These are phyloP conservation scores for Penicillium chermesinum DNA, from an alignment of 495 filamentous ascomycete genomes.

Conservation along the genomic window DNA sequence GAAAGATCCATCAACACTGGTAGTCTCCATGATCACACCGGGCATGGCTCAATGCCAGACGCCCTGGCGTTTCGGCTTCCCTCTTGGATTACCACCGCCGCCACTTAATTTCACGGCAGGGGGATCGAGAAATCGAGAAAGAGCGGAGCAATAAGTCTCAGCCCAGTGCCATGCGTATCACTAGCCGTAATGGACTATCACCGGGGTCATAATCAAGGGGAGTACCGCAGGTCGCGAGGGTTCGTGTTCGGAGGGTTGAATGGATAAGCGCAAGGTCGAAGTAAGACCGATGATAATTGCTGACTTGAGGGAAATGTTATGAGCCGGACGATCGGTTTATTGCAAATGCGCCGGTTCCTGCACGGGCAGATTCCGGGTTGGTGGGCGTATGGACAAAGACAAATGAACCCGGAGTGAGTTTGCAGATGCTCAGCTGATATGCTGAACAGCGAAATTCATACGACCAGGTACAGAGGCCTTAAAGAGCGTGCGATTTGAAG, in stretches of 20 bases:
- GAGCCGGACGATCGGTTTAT: background rate
- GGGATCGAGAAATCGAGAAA: constrained; percentile 19
- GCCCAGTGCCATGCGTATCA: constrained; percentile 30
- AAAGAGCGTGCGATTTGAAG: background rate
- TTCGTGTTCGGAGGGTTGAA: background rate
- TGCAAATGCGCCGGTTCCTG: background rate
- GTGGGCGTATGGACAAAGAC: background rate
- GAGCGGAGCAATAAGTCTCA: constrained; percentile 15
- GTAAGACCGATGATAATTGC: background rate
- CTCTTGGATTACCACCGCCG: background rate
- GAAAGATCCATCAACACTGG: constrained; percentile 27
- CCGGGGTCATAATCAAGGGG: constrained; percentile 25
- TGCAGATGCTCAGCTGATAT: background rate
- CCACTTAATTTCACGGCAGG: background rate
- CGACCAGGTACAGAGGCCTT: background rate
- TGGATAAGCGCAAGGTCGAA: background rate
- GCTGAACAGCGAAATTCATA: background rate
- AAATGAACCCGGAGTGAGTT: background rate
- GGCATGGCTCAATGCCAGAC: constrained; percentile 32
- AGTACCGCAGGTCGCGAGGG: background rate
- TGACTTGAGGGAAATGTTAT: background rate
- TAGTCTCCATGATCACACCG: constrained; percentile 45
- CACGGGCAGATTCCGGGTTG: background rate
- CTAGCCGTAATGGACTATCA: constrained; percentile 13
- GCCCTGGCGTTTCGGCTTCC: background rate